Conservation (phyloP, 208 protist species). For the Porcisia hertigi region DNA sequence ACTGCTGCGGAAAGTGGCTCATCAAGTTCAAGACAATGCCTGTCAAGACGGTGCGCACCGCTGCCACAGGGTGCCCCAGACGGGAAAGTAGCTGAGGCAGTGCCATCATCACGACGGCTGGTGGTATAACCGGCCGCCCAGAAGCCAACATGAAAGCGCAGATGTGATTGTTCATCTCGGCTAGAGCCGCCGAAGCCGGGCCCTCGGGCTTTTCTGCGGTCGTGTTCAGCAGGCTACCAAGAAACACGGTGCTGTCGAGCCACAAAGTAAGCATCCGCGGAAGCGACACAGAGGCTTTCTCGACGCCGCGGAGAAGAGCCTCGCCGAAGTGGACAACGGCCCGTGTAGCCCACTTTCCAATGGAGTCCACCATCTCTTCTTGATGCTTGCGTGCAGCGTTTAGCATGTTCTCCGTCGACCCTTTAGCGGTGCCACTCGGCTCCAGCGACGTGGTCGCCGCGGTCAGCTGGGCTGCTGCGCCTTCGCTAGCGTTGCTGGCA, state of each 20-base stretch:
- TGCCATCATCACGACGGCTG: conserved; percentile 65
- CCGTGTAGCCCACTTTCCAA: conserved; percentile 19
- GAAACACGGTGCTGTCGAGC: conserved; percentile 74
- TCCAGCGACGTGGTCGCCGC: neutral
- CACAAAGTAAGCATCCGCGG: conserved; percentile 96
- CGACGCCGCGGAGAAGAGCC: conserved; percentile 75
- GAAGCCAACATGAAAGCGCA: conserved; percentile 29
- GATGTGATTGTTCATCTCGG: conserved; percentile 38
- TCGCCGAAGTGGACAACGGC: conserved; percentile 83
- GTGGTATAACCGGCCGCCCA: conserved; percentile 35
- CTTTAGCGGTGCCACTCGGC: neutral
- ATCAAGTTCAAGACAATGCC: conserved; percentile 68
- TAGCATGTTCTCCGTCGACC: conserved; percentile 19
- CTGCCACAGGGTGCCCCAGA: conserved; percentile 60
- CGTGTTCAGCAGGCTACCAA: conserved; percentile 31
- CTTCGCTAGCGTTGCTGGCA: conserved; percentile 22
- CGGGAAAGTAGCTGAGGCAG: conserved; percentile 92
- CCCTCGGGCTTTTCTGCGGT: conserved; percentile 22
- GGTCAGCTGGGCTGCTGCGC: conserved; percentile 22
- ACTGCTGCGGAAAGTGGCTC: conserved; percentile 79
- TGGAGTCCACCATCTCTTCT: conserved; percentile 35
- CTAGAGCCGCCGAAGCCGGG: conserved; percentile 6
- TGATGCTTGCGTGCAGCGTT: conserved; percentile 28
- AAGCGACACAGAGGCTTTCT: conserved; percentile 92
- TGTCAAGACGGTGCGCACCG: conserved; percentile 63